phyloP scores from a whole-genome alignment of 2,329 filamentous ascomycete species.

The Hortaea werneckii region DNA sequence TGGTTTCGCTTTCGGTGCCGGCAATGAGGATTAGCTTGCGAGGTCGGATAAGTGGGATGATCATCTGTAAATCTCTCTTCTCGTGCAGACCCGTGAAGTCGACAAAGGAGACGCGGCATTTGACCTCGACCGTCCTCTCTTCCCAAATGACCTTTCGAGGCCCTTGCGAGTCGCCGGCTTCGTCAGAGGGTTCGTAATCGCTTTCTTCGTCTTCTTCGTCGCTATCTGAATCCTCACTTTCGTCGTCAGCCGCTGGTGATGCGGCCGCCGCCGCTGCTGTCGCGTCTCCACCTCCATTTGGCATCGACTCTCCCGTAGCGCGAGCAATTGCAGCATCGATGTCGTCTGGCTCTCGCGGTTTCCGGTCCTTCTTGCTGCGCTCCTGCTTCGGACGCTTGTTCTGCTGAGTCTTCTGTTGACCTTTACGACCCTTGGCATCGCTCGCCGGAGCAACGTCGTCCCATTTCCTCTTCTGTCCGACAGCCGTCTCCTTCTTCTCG shows the following conservation, averaged over 20 bases:
- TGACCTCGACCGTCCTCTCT: slow-evolving; percentile 54
- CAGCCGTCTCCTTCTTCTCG: slow-evolving; percentile 37
- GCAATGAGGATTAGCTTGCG: slow-evolving; percentile 89
- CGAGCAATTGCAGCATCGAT: slow-evolving; percentile 25
- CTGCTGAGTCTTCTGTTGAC: background rate
- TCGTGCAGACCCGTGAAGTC: slow-evolving; percentile 92
- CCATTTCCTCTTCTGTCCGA: slow-evolving; percentile 93
- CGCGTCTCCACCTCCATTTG: slow-evolving; percentile 5
- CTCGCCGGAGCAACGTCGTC: slow-evolving; percentile 50
- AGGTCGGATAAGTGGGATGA: slow-evolving; percentile 87
- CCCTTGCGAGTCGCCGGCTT: slow-evolving; percentile 43
- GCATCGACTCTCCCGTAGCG: slow-evolving; percentile 23
- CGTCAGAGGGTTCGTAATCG: slow-evolving; percentile 38
- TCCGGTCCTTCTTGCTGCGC: slow-evolving; percentile 45
- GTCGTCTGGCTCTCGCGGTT: slow-evolving; percentile 22
- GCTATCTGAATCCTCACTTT: slow-evolving; percentile 9
- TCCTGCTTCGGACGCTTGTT: slow-evolving; percentile 32
- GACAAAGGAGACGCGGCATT: slow-evolving; percentile 72
- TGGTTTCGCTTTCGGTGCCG: slow-evolving; percentile 73
- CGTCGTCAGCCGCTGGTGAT: slow-evolving; percentile 12
- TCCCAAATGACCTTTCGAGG: slow-evolving; percentile 67
- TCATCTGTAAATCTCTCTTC: slow-evolving; percentile 83
- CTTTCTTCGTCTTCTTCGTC: slow-evolving; percentile 39
- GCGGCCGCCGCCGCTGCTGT: slow-evolving; percentile 6
- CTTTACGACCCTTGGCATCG: slow-evolving; percentile 1